These are phyloP conservation scores for Lentinula boryana DNA, from an alignment of 768 basidiomycete species.

Conservation along the genomic window DNA sequence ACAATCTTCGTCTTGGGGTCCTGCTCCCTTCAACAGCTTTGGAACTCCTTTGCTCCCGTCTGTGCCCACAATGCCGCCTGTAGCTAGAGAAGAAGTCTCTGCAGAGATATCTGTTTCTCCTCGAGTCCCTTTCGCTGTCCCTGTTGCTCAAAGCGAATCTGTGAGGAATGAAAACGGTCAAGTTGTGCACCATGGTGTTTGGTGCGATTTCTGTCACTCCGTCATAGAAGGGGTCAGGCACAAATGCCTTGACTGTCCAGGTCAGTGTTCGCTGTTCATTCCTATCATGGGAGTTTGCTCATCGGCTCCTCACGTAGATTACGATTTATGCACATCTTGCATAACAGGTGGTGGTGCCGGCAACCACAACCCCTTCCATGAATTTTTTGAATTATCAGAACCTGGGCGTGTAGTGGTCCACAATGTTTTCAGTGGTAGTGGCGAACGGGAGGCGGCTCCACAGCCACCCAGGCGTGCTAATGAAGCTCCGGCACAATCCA, in stretches of 20 bases:
- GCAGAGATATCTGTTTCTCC: neutral
- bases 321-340: constrained; percentile 64
- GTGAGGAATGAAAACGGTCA: constrained; percentile 13
- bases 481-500: constrained; percentile 7
- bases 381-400: constrained; percentile 64
- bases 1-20: neutral
- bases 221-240: constrained; percentile 62
- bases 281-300: neutral
- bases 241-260: constrained; percentile 75
- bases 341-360: constrained; percentile 42
- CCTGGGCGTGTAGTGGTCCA: constrained; percentile 65
- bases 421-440: constrained; percentile 43
- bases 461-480: constrained; percentile 1
- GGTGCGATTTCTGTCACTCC: constrained; percentile 59
- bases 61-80: constrained; percentile 2
- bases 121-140: neutral
- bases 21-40: constrained; percentile 1
- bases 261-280: constrained; percentile 24
- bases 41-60: neutral
- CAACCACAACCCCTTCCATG: constrained; percentile 55
- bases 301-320: constrained; percentile 36
- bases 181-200: constrained; percentile 50
- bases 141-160: neutral
- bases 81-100: neutral
- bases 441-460: constrained; percentile 17